A percentile compares a stretch with the other conserved stretches of the same genome.
phyloP scores from a whole-genome alignment of 2,329 filamentous ascomycete species.

The Juglanconis oblonga region DNA sequence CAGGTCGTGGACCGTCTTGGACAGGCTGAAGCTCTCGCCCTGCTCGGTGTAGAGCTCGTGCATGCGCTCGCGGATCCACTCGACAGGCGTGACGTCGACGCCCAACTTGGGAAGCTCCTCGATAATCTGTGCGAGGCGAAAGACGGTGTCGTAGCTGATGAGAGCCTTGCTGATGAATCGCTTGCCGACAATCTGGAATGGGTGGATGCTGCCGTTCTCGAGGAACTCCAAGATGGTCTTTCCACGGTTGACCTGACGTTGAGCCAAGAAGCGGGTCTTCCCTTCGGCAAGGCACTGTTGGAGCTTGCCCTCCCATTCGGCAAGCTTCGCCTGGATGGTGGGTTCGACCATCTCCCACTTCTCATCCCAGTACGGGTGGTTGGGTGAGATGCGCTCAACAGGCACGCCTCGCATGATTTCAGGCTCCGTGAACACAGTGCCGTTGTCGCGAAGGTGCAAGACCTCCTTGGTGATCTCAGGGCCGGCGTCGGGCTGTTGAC shows the following conservation, averaged over 20 bases:
- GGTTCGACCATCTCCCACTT: conserved; percentile 47
- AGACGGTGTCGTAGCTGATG: conserved; percentile 55
- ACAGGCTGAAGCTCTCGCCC: conserved; percentile 48
- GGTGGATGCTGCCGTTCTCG: conserved; percentile 48
- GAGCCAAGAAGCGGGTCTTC: conserved; percentile 50
- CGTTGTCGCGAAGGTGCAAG: conserved; percentile 47
- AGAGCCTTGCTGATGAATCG: conserved; percentile 43
- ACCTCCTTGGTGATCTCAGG: conserved; percentile 44
- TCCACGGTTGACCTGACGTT: conserved; percentile 56
- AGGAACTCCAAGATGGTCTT: conserved; percentile 51
- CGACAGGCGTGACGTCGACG: conserved; percentile 49
- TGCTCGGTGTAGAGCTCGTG: conserved; percentile 44
- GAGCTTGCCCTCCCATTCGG: conserved; percentile 48
- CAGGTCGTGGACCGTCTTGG: conserved; percentile 49
- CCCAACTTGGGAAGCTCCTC: conserved; percentile 52
- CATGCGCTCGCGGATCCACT: conserved; percentile 57
- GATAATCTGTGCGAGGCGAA: conserved; percentile 49
- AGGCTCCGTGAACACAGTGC: conserved; percentile 47
- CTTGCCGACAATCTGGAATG: conserved; percentile 55
- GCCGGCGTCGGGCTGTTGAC: conserved; percentile 18
- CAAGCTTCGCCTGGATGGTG: conserved; percentile 39
- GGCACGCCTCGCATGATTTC: conserved; percentile 52
- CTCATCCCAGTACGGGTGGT: conserved; percentile 54
- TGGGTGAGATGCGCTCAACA: conserved; percentile 46
- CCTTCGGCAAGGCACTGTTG: conserved; percentile 34